Base-by-base conservation (phyloP, 148 eudicot species). In the Diospyros kaki region DNA sequence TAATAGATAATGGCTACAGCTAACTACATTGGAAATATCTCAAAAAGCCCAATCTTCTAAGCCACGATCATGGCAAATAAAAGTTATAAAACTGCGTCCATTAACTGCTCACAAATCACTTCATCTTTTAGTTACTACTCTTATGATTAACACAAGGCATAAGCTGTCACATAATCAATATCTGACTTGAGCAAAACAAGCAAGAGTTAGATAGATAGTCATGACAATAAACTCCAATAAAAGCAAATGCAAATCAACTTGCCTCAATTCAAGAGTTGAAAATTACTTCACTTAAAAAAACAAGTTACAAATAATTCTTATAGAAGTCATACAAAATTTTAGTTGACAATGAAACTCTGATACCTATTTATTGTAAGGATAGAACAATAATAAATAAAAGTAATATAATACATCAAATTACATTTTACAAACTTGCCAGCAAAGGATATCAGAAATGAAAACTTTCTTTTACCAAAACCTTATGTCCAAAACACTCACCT, bases 401-500 rank as follows among this genome's bases (percentile, higher is more conserved):
- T 28, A 28, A 28, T 28, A 63, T 68, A 40, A 74, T 14, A 6
- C 38, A 71, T 53, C 6, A 58, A 50, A 58, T 43, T 45, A 66
- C 41, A 59, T 1, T 58, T 28, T 65, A 53, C 66, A 68, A 46
- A 67, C 9, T 68, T 40, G 17, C 41, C 51, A 58, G 9, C 73
- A 76, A 50, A 73, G 60, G 43, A 5, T 75, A 2, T 4, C n/a
- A 18, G 28, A 54, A 40, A 65, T 4, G 15, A 18, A 38, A 28
- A 28, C 28, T 28, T 65, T 9, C 39, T 13, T 10, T 64, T 66
- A 17, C 64, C 58, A 68, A 75, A 18, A 56, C 43, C 4, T 5
- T 0, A 50, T 61, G 42, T 17, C 61, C 53, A 45, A 69, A 15
- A 67, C 50, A 83, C 97, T 87, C 70, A 94, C 98, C 75, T 87